Conservation (phyloP, 148 eudicot species). For the Selenicereus undatus region DNA sequence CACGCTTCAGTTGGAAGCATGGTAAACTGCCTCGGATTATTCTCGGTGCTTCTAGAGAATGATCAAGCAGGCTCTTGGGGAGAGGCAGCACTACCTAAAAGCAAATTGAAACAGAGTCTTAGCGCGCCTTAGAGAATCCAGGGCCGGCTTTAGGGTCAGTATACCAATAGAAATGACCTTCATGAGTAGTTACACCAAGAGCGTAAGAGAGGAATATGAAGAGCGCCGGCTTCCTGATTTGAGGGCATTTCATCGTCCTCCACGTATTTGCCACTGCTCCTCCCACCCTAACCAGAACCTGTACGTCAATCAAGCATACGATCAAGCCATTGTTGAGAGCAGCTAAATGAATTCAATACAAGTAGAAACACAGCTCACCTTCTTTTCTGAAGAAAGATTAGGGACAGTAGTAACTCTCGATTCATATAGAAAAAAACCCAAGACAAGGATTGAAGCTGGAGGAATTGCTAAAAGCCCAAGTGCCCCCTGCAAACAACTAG, state of each 20-base stretch:
- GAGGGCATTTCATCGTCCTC: background rate
- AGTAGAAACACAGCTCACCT: background rate
- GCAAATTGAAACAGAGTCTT: background rate
- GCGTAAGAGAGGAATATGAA: background rate
- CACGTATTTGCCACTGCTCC: background rate
- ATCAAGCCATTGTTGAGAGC: background rate
- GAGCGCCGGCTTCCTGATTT: constrained; percentile 1
- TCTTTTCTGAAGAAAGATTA: background rate
- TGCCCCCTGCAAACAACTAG: background rate
- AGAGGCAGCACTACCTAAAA: background rate
- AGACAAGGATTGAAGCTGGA: constrained; percentile 1
- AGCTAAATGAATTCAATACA: background rate
- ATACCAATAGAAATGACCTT: constrained; percentile 8
- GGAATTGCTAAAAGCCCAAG: constrained; percentile 3
- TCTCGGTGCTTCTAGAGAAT: background rate
- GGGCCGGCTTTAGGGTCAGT: background rate
- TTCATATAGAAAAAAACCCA: background rate
- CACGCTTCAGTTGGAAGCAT: background rate
- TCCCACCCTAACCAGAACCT: constrained; percentile 1
- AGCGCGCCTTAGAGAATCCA: background rate
- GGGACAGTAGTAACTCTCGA: background rate
- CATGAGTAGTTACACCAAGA: background rate
- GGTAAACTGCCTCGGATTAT: background rate
- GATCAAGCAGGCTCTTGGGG: background rate
- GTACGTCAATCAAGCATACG: background rate